These are phyloP conservation scores for Onygenales sp. DNA, from an alignment of 2,329 filamentous ascomycete species.

Conservation along the genomic window DNA sequence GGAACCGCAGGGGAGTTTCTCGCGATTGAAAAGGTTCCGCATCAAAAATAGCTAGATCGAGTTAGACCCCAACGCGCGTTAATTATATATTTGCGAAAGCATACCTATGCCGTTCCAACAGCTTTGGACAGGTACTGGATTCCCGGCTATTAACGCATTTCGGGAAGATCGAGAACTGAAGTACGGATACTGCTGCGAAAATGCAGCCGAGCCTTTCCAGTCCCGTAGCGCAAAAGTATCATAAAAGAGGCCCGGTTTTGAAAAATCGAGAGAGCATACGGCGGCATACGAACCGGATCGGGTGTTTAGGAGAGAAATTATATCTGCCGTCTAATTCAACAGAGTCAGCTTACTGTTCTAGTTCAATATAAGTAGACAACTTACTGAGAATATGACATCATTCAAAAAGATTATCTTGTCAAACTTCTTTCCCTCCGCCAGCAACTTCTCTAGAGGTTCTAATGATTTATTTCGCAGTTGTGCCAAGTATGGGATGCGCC, in stretches of 20 bases:
- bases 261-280: constrained; percentile 63
- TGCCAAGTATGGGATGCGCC: constrained; percentile 61
- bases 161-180: constrained; percentile 9
- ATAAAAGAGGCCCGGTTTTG: constrained; percentile 58
- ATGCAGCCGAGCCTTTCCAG: constrained; percentile 51
- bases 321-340: constrained; percentile 37
- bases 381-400: constrained; percentile 36
- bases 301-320: constrained; percentile 49
- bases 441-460: constrained; percentile 46
- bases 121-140: constrained; percentile 8
- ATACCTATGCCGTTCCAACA: constrained; percentile 12
- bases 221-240: constrained; percentile 67
- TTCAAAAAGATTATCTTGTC: constrained; percentile 52
- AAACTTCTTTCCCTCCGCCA: constrained; percentile 42
- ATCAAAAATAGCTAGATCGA: constrained; percentile 8
- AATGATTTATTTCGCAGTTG: constrained; percentile 55
- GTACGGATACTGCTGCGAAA: constrained; percentile 60
- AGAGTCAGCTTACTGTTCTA: constrained; percentile 18
- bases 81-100: constrained; percentile 18
- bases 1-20: constrained; percentile 44
- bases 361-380: constrained; percentile 1
- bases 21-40: constrained; percentile 15
- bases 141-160: constrained; percentile 7
- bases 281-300: constrained; percentile 53
- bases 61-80: constrained; percentile 15